phyloP scores from a whole-genome alignment of 2,329 filamentous ascomycete genomes.

The Dactylellina cionopaga region DNA sequence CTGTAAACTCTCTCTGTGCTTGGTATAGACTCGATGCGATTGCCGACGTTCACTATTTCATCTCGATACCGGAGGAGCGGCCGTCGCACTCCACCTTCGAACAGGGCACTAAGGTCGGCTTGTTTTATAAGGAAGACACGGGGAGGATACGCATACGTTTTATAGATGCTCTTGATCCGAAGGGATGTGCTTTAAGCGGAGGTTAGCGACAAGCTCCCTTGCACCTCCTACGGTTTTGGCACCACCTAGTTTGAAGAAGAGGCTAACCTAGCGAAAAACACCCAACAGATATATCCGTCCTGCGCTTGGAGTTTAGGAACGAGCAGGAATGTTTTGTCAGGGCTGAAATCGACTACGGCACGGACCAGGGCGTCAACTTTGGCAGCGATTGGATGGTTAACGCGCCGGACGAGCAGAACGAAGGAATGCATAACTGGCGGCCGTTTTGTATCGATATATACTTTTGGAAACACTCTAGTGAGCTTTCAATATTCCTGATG shows the following conservation, averaged over 20 bases:
- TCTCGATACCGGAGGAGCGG: slow-evolving; percentile 48
- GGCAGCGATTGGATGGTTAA: slow-evolving; percentile 49
- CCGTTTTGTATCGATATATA: slow-evolving; percentile 48
- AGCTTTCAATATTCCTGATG: too few relatives aligned
- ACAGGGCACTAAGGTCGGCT: slow-evolving; percentile 43
- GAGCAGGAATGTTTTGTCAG: slow-evolving; percentile 48
- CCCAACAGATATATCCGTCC: slow-evolving; percentile 32
- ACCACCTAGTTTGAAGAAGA: too few relatives aligned
- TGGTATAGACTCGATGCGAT: slow-evolving; percentile 37
- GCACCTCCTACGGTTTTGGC: too few relatives aligned
- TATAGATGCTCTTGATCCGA: slow-evolving; percentile 27
- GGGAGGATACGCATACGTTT: slow-evolving; percentile 45
- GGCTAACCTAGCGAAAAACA: background rate
- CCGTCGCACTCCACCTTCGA: slow-evolving; percentile 45
- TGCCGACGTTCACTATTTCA: slow-evolving; percentile 49
- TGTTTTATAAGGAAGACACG: slow-evolving; percentile 45
- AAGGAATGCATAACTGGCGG: slow-evolving; percentile 48
- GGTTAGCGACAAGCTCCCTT: too few relatives aligned
- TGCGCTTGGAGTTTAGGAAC: slow-evolving; percentile 38
- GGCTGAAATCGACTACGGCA: slow-evolving; percentile 50
- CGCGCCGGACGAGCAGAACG: slow-evolving; percentile 41
- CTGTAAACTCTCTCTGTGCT: background rate
- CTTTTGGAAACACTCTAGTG: slow-evolving; percentile 52
- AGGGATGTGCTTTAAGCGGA: slow-evolving; percentile 41
- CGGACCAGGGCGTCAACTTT: slow-evolving; percentile 29